Conservation (phyloP, 768 basidiomycete genomes). For the Boletus sensibilis region DNA sequence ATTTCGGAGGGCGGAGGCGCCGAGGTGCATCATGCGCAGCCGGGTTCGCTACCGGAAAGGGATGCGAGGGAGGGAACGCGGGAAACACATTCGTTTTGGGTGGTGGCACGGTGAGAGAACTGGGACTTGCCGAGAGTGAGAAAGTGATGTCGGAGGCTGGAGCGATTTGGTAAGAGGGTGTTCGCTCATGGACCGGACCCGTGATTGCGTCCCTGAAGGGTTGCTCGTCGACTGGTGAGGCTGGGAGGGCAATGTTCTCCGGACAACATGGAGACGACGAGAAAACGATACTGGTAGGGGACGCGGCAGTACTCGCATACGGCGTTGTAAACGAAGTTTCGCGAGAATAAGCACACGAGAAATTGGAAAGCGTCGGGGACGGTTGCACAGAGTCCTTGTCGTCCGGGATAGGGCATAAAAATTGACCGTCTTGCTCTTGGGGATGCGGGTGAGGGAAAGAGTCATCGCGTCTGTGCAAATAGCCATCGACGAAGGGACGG, state of each 20-base stretch:
- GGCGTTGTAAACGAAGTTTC: conserved; percentile 28
- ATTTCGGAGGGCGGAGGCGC: conserved; percentile 5
- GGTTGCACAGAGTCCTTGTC: conserved; percentile 29
- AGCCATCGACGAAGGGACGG: conserved; percentile 8
- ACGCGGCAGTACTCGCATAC: conserved; percentile 20
- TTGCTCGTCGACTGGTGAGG: conserved; percentile 21
- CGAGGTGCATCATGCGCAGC: neutral
- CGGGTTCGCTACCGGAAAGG: neutral
- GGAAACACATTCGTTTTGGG: conserved; percentile 10
- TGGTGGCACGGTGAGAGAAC: neutral
- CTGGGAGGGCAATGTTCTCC: conserved; percentile 27
- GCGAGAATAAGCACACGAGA: conserved; percentile 27
- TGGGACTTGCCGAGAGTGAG: conserved; percentile 6
- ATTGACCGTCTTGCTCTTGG: conserved; percentile 19
- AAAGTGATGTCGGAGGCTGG: neutral
- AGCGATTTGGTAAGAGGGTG: conserved; percentile 4
- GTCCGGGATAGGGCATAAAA: conserved; percentile 14
- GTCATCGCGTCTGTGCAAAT: conserved; percentile 17
- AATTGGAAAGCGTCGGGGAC: conserved; percentile 30
- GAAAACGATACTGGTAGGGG: conserved; percentile 23
- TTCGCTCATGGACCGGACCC: neutral
- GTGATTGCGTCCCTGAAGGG: neutral
- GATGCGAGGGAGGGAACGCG: conserved; percentile 4
- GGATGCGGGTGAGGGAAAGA: conserved; percentile 3
- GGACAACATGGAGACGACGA: conserved; percentile 15